Base-by-base conservation (phyloP, 495 filamentous ascomycete genomes). In the Barbatosphaeria neglecta region DNA sequence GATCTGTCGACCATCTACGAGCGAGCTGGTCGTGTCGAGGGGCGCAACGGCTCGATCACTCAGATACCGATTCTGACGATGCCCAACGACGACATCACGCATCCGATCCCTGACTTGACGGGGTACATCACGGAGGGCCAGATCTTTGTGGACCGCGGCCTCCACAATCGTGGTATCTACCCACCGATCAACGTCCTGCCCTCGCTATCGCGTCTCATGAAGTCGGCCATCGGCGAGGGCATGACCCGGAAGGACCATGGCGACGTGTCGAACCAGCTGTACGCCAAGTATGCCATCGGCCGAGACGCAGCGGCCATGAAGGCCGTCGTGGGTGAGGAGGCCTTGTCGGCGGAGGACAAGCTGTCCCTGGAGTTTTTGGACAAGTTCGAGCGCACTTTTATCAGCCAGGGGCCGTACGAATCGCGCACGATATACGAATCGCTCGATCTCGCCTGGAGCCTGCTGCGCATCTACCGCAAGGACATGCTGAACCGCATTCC, bases 1-100 rank as follows among this genome's bases (percentile, higher is more conserved):
- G 93, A 99, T 82, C 84, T 99, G 78, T 95, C 93, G 41, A 99
- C 93, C 56, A 92, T 99, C 57, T 99, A 99, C 72, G 93, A 99
- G 67, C 88, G 93, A 72, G 93, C 93, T 58, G 93, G 93, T 57
- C 93, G 93, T 82, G 93, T 99, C 23, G 77, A 93, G 61, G 93
- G 93, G 50, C 86, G 93, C 51, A 95, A 96, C 60, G 93, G 93
- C 42, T 96, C 90, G 43, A 99, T 99, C 62, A 99, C 92, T 25
- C 92, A 99, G 65, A 96, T 99, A 55, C 92, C 92, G 43, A 99
- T 99, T 61, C 64, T 99, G 60, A 95, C 90, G 49, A 99, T 99
- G 92, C 92, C 93, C 57, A 99, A 99, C 76, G 92, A 99, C 60
- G 92, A 99, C 73, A 99, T 99, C 65, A 99, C 93, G 35, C 93